phyloP scores from a whole-genome alignment of 2,329 filamentous ascomycete genomes.

The Neoscytalidium dimidiatum region DNA sequence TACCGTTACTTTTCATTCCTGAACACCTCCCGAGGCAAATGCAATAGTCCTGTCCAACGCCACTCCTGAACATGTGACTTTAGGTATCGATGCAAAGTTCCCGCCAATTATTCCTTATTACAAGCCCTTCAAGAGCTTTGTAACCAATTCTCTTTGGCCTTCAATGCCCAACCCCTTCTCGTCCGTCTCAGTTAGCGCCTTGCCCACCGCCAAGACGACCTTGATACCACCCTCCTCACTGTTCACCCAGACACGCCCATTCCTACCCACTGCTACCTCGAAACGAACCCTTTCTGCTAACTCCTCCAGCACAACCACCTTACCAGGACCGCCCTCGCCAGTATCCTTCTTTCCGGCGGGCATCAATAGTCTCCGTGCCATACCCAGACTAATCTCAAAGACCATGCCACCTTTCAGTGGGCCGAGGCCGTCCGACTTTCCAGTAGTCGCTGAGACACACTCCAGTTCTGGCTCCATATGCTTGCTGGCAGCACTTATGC shows the following conservation, averaged over 20 bases:
- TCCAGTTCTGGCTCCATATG: slow-evolving; percentile 66
- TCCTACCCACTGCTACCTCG: slow-evolving; percentile 90
- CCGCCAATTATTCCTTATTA: slow-evolving; percentile 7
- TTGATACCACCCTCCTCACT: slow-evolving; percentile 65
- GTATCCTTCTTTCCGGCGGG: slow-evolving; percentile 54
- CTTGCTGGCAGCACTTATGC: slow-evolving; percentile 71
- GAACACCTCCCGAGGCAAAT: not conserved
- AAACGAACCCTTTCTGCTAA: slow-evolving; percentile 82
- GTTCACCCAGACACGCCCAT: slow-evolving; percentile 90
- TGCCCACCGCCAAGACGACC: slow-evolving; percentile 75
- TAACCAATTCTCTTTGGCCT: slow-evolving; percentile 70
- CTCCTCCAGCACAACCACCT: slow-evolving; percentile 73
- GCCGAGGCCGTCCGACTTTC: slow-evolving; percentile 85
- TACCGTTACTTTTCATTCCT: not conserved
- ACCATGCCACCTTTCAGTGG: slow-evolving; percentile 84
- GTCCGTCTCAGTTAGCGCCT: slow-evolving; percentile 77
- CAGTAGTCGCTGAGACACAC: slow-evolving; percentile 82
- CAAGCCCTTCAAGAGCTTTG: slow-evolving; percentile 63
- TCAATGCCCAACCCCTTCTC: slow-evolving; percentile 63
- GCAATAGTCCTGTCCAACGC: not conserved
- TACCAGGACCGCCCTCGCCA: slow-evolving; percentile 31
- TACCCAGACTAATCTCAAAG: slow-evolving; percentile 75
- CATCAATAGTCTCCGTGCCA: slow-evolving; percentile 76
- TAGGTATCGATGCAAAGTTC: not conserved
- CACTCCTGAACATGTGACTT: not conserved